Evolutionary conservation across 345 rosid genomes (phyloP), one percentile per base, ranked within the genome.

Genomic region (Eucalyptus brandiana): DNA sequence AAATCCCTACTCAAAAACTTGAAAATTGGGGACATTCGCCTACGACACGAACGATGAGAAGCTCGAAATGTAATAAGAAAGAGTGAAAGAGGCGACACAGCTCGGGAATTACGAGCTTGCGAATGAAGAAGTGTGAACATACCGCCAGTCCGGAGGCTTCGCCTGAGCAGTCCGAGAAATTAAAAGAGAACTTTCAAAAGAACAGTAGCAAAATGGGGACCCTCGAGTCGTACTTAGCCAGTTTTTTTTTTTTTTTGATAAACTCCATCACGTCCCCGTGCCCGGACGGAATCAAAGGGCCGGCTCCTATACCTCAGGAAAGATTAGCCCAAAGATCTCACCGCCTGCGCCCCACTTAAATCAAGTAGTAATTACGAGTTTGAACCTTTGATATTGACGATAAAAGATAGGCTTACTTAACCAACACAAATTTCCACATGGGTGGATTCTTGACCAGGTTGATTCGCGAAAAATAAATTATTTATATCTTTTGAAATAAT

Each of bases 281-380:
- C 53, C 53, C 53, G 18, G 7, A 50, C 15, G 53, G 53, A 6
- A 15, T 6, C 53, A 0, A 50, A 15, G 7, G 7, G 51, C 17
- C 51, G 51, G 6, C 2, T 3, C 51, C 18, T 49, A 49, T 14
- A 14, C 3, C 17, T 49, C 51, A 0, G 1, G 1, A 5, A 4
- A 49, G 6, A 49, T 2, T 49, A 49, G 6, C 6, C 17, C 51
- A 48, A 0, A 14, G n/a, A 47, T 47, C 5, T 2, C 49, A 47
- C 49, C 15, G 5, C 15, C 5, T 12, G 13, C 0, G 2, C 15
- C 5, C 5, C 14, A 48, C 16, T 48, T 49, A 13, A 49, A 14
- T 14, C 5, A 2, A 6, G n/a, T 49, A 49, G 3, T 4, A 48
- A 48, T 4, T 49, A 13, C 0, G 0, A 1, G 2, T 49, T 49